These are phyloP conservation scores for Pharnaceum exiguum DNA, from an alignment of 148 eudicot genomes.

Conservation along the genomic window DNA sequence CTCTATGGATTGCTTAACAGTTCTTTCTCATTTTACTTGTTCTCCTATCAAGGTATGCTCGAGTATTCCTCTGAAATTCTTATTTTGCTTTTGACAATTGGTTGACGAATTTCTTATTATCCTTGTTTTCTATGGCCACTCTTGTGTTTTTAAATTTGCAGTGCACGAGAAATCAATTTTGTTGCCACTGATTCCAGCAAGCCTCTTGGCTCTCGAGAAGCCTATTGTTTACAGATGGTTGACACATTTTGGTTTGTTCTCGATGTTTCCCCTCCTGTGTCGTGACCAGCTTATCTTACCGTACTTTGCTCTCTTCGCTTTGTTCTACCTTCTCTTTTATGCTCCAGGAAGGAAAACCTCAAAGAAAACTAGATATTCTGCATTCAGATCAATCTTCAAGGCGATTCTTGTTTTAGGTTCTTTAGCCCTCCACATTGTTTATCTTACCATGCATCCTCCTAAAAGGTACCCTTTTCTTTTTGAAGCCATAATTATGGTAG, in stretches of 20 bases:
- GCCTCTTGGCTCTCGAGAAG: constrained; percentile 77
- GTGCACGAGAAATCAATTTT: constrained; percentile 96
- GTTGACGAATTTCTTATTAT: not conserved
- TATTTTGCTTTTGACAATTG: not conserved
- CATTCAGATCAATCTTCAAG: constrained; percentile 26
- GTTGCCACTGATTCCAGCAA: constrained; percentile 83
- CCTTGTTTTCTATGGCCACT: not conserved
- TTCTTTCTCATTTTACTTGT: constrained; percentile 77
- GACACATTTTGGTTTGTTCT: constrained; percentile 60
- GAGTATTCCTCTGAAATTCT: not conserved
- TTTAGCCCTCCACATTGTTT: constrained; percentile 55
- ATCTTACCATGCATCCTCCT: constrained; percentile 56
- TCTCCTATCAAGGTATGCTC: constrained; percentile 82
- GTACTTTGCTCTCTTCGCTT: constrained; percentile 53
- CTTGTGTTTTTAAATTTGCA: constrained; percentile 22
- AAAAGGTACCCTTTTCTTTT: constrained; percentile 80
- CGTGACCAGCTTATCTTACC: constrained; percentile 67
- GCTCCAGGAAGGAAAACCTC: constrained; percentile 37
- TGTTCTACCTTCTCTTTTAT: constrained; percentile 57
- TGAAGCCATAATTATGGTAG: constrained; percentile 81
- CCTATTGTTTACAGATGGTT: constrained; percentile 73
- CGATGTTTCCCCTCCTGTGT: constrained; percentile 81
- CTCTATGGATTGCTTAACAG: constrained; percentile 69
- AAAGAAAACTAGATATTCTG: constrained; percentile 11
- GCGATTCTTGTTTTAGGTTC: constrained; percentile 29